These are phyloP conservation scores for Dendrobium huoshanense DNA, from an alignment of 106 monocot species.

Conservation along the genomic window DNA sequence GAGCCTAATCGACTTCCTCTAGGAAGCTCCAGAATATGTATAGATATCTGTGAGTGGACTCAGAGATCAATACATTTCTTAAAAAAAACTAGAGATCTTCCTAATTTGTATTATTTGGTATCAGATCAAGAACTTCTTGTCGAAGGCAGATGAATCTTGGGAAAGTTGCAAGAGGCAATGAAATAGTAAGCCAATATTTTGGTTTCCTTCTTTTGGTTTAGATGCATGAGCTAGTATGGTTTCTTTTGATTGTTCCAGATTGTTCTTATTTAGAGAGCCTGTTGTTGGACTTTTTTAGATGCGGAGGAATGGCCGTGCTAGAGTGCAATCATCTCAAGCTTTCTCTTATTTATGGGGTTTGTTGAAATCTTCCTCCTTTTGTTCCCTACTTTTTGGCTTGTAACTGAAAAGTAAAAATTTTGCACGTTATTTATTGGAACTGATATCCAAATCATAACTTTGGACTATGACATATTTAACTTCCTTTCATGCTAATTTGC, in stretches of 20 bases:
- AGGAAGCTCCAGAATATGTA: constrained; percentile 1
- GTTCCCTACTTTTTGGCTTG: background rate
- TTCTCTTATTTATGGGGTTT: constrained; percentile 16
- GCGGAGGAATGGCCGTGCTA: background rate
- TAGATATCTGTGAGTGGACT: constrained; percentile 7
- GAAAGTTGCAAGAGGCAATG: background rate
- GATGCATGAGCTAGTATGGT: background rate
- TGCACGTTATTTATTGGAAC: background rate
- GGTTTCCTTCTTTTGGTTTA: background rate
- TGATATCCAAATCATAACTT: background rate
- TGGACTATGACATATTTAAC: background rate
- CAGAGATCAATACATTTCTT: background rate
- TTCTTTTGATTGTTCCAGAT: background rate
- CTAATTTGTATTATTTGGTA: background rate
- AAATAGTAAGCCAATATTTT: background rate
- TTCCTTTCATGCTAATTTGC: background rate
- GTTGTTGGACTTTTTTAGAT: constrained; percentile 9
- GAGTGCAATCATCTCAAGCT: constrained; percentile 12
- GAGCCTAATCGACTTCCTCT: background rate
- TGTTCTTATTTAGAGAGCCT: too few relatives aligned
- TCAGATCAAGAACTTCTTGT: background rate
- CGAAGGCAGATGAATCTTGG: background rate
- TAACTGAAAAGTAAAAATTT: background rate
- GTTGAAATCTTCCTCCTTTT: background rate
- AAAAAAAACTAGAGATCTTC: background rate